These are phyloP conservation scores for Colletotrichum sp. DNA, from an alignment of 2,329 filamentous ascomycete genomes.

Conservation along the genomic window DNA sequence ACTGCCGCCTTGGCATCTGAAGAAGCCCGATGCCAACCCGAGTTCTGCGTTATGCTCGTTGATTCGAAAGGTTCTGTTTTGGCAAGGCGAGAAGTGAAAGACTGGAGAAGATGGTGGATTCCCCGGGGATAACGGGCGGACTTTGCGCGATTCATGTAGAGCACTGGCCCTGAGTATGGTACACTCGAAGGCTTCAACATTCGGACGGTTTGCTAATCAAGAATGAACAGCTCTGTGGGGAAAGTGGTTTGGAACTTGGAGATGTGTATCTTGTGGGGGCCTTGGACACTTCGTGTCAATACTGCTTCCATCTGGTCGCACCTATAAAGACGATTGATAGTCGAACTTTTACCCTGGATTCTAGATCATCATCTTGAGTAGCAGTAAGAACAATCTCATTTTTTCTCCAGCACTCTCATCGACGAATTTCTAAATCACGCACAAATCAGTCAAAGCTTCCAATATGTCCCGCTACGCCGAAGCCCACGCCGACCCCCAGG, in stretches of 20 bases:
- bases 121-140: neutral
- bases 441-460: neutral
- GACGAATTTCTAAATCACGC: neutral
- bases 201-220: neutral
- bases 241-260: neutral
- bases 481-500: slow-evolving; percentile 23
- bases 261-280: neutral
- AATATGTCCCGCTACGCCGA: slow-evolving; percentile 22
- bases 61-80: neutral
- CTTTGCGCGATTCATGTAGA: neutral
- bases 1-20: neutral
- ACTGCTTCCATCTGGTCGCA: neutral
- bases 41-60: neutral
- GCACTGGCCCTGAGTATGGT: neutral
- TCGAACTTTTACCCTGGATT: neutral
- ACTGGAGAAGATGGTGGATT: neutral
- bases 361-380: neutral
- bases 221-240: neutral
- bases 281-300: neutral
- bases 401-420: neutral
- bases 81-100: neutral
- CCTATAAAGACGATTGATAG: neutral
- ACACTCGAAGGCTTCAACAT: too few species aligned
- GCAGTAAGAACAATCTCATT: neutral
- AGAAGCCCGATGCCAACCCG: neutral